Base-by-base conservation (phyloP, 495 filamentous ascomycete genomes). In the Daldinia concentrica region DNA sequence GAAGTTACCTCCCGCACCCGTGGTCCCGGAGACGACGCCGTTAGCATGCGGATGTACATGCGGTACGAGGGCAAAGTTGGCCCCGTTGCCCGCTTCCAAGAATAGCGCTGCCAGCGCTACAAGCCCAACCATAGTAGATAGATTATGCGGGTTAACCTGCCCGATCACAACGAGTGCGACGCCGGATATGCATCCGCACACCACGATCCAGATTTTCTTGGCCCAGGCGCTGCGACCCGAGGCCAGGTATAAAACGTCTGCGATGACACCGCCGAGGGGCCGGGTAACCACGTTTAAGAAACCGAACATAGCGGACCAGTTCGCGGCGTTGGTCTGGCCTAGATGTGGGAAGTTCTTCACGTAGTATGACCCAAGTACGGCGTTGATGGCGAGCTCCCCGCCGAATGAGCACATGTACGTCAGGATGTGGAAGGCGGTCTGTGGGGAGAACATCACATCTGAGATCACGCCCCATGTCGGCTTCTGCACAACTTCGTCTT, bases 261-360 rank as follows among this genome's bases (percentile, higher is more conserved):
- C 85, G 12, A 93, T 66, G 15, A 92, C 84, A 1, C 94, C 94
- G 50, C 94, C 94, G 0, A 88, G 72, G 0, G 94, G 94, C 1
- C 94, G 86, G 61, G 86, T 91, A 61, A 91, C 78, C 36, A 95
- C 81, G 79, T 97, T 97, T 29, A 97, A 82, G 56, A 97, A 89
- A 9, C 94, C 94, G 76, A 96, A 97, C 89, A 96, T 95, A 61
- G 94, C 92, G 0, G 93, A 92, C 90, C 91, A 96, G 71, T 87
- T 85, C 2, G 91, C 88, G 6, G 90, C 88, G 26, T 84, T 79
- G 8, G 92, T 94, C 77, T 94, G 92, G 5, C 86, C 86, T 54
- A 97, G 89, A 12, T 77, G 55, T 0, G 90, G 88, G 83, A 96
- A 96, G 77, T 93, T 92, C 61, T 89, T 83, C 45, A 85, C 74